Evolutionary conservation across 371 early-diverging fungal species (phyloP), one percentile per base, ranked within the genome.

Genomic region (Apophysomyces sp.): DNA sequence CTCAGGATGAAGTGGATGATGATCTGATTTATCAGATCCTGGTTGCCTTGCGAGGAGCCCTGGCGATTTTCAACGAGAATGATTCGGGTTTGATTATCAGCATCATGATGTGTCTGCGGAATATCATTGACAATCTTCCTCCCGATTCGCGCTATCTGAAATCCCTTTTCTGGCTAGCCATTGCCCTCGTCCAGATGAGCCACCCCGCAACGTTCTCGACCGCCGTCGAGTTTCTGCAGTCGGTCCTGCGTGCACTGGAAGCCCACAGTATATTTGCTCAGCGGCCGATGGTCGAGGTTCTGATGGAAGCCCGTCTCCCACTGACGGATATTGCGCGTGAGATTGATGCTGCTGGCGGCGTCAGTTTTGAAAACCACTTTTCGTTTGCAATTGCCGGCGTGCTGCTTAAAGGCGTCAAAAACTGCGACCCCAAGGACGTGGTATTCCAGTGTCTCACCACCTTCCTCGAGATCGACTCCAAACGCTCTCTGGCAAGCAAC

Each of bases 161-260:
- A 41, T 85, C 91, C 31, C 73, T 95, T 71, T 95, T 95, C 75
- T 97, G 97, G 97, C 76, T 97, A 13, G 93, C 89, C 8, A 77
- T 94, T 55, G 85, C 92, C 0, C 78, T 97, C 15, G 84, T 93
- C 41, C 94, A 94, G 72, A 88, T 96, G 55, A 91, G 94, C 16
- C 89, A 94, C 64, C 72, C 87, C n/a, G 85, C 87, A 4, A 80
- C 92, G 24, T 94, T 93, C 73, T 78, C 82, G 1, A 81, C 83
- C 16, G 94, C 93, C 0, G 73, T 92, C 6, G 76, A 77, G 30
- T 79, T 95, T 36, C 37, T 95, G 13, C 81, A 89, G 41, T 83
- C 85, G 0, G 90, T 92, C 9, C 71, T 96, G 21, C 82, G 85
- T 58, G 83, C 89, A 0, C 70, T 96, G 56, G 92, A 95, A 61